Conservation (phyloP, 2,329 filamentous ascomycete genomes). For the Calonectria naviculata region DNA sequence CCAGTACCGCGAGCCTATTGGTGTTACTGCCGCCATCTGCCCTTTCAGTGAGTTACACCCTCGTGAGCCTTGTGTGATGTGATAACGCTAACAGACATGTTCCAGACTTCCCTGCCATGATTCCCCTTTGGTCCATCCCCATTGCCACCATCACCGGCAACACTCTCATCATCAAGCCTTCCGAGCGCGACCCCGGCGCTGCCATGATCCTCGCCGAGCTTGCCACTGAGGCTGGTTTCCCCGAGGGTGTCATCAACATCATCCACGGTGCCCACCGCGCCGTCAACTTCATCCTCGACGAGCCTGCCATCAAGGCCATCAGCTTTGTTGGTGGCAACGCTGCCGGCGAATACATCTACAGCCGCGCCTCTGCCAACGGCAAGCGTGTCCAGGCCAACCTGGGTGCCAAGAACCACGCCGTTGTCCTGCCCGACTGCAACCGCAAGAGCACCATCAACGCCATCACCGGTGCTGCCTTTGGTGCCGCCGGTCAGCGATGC, state of each 20-base stretch:
- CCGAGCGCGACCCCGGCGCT: constrained; percentile 80
- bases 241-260: constrained; percentile 76
- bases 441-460: constrained; percentile 75
- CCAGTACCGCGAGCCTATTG: constrained; percentile 77
- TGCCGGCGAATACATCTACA: constrained; percentile 76
- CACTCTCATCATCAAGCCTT: constrained; percentile 81
- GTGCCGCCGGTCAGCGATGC: constrained; percentile 75
- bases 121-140: constrained; percentile 85
- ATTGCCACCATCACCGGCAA: constrained; percentile 82
- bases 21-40: constrained; percentile 79
- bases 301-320: constrained; percentile 75
- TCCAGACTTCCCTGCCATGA: constrained; percentile 84
- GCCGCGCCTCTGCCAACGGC: constrained; percentile 71
- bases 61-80: not conserved
- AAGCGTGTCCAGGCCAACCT: constrained; percentile 78
- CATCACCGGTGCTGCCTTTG: constrained; percentile 74
- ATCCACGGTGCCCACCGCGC: constrained; percentile 73
- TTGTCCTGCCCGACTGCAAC: constrained; percentile 74
- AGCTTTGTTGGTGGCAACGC: constrained; percentile 76
- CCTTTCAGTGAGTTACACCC: constrained; percentile 70
- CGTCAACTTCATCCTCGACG: constrained; percentile 76
- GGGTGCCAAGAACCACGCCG: constrained; percentile 77
- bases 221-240: constrained; percentile 79
- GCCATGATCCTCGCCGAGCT: constrained; percentile 83
- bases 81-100: not conserved